Base-by-base conservation (phyloP, 2,329 filamentous ascomycete species). In the Tolypocladium guangdongense region DNA sequence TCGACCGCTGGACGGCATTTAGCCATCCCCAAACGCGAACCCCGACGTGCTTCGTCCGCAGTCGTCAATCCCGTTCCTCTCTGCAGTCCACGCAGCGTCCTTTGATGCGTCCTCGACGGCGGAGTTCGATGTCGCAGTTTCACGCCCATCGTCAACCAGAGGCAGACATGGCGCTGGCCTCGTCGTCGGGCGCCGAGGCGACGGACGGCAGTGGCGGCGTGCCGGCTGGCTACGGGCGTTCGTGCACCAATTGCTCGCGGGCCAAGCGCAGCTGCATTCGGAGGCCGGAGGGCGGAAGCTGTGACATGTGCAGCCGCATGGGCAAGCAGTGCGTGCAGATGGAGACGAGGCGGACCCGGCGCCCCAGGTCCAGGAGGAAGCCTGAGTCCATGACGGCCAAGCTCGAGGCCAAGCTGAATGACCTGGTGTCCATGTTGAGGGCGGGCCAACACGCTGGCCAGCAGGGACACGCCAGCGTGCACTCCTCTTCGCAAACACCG, bases 181-280 rank as follows among this genome's bases (percentile, higher is more conserved):
- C 43, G 16, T 27, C 43, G 2, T 18, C 43, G 4, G 27, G 11
- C 7, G 7, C 27, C 4, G 27, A 47, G 2, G 18, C 18, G 18
- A 20, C 43, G 4, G 10, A 18, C 10, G 18, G 16, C 14, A 39
- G 49, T 30, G 39, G 54, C 39, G 65, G 66, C n/a, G 58, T 59
- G 35, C 66, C 69, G 7, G 69, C 69, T 14, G 68, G 68, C 20
- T 76, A 75, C 56, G 73, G 73, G 24, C 63, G 71, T 45, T 74
- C 74, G 2, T 76, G 74, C 56, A 71, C 68, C 37, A 75, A 73
- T 58, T 77, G 74, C 59, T 72, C 73, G 47, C 66, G 67, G 47
- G 72, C 74, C 35, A 78, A 78, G 58, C 76, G 73, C 63, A 74
- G 75, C 59, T 78, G 75, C 62, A 72, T 77, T 52, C 61, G 73